Percentiles rank a stretch among this genome's conserved stretches.
phyloP scores from a whole-genome alignment of 176 grass and related monocot species.

The Musa beccarii region DNA sequence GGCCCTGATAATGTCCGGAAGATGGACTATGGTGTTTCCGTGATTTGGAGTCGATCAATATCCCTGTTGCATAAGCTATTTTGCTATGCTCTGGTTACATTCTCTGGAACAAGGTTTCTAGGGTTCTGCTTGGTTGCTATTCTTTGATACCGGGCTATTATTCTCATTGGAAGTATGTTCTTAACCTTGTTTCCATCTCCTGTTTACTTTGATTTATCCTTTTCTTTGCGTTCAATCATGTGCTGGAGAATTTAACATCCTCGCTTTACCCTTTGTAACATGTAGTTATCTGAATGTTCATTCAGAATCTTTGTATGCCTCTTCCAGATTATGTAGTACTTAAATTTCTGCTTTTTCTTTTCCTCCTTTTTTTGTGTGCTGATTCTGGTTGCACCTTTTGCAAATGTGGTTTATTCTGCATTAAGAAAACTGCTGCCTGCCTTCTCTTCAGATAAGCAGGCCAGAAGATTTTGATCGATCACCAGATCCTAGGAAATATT shows the following conservation, averaged over 20 bases:
- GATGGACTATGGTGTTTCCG: background rate
- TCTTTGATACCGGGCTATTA: background rate
- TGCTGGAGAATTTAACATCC: background rate
- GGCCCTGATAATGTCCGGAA: background rate
- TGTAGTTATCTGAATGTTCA: too few species aligned
- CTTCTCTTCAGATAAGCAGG: slow-evolving; percentile 58
- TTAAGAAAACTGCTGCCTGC: background rate
- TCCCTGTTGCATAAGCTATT: background rate
- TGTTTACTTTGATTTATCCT: background rate
- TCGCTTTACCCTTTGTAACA: too few species aligned
- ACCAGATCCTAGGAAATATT: slow-evolving; percentile 57
- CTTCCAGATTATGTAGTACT: too few species aligned
- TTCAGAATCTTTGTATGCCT: too few species aligned
- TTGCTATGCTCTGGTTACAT: background rate
- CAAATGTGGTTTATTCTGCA: background rate
- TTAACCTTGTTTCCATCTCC: background rate
- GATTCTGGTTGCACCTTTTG: background rate
- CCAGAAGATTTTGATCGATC: slow-evolving; percentile 48
- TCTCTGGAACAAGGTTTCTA: background rate
- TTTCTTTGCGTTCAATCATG: background rate
- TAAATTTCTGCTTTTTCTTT: slow-evolving; percentile 12
- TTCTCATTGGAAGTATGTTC: background rate
- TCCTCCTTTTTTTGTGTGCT: too few species aligned
- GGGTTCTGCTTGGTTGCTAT: background rate
- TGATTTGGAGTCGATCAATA: background rate